Conservation (phyloP, 1,284 basidiomycete species). For the Leccinum proliferum region DNA sequence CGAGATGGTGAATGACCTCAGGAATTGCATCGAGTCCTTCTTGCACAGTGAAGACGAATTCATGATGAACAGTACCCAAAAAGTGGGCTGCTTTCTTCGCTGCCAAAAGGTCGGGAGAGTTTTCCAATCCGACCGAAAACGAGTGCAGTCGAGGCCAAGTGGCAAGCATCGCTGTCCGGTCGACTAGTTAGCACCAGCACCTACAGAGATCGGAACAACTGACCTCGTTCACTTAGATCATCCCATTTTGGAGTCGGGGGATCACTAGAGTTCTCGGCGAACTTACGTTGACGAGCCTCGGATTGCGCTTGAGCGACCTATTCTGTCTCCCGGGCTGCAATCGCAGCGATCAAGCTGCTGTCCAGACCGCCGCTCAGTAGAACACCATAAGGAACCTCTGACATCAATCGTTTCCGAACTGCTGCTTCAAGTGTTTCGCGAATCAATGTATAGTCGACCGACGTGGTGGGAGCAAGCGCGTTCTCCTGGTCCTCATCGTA, state of each 20-base stretch:
- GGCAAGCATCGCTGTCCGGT: conserved; percentile 57
- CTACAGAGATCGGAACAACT: not conserved
- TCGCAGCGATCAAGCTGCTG: conserved; percentile 70
- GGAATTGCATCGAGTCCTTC: conserved; percentile 97
- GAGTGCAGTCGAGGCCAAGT: conserved; percentile 98
- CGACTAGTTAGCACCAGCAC: conserved; percentile 1
- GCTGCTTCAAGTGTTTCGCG: conserved; percentile 87
- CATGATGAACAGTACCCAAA: conserved; percentile 95
- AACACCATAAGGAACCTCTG: conserved; percentile 74
- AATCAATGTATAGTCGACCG: conserved; percentile 69
- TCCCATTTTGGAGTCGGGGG: conserved; percentile 48
- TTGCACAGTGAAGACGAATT: conserved; percentile 99
- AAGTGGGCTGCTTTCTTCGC: conserved; percentile 93
- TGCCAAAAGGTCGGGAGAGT: conserved; percentile 94
- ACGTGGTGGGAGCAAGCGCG: conserved; percentile 54
- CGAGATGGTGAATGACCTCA: conserved; percentile 98
- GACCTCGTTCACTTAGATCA: conserved; percentile 51
- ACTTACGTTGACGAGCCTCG: conserved; percentile 57
- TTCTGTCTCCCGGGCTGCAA: conserved; percentile 95
- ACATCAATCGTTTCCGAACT: conserved; percentile 96
- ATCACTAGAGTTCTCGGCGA: conserved; percentile 49
- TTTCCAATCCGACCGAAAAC: conserved; percentile 94
- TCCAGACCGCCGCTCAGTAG: not conserved
- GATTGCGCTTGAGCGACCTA: conserved; percentile 82
- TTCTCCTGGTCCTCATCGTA: conserved; percentile 68